phyloP scores from a whole-genome alignment of 345 rosid species.

The Salix purpurea region DNA sequence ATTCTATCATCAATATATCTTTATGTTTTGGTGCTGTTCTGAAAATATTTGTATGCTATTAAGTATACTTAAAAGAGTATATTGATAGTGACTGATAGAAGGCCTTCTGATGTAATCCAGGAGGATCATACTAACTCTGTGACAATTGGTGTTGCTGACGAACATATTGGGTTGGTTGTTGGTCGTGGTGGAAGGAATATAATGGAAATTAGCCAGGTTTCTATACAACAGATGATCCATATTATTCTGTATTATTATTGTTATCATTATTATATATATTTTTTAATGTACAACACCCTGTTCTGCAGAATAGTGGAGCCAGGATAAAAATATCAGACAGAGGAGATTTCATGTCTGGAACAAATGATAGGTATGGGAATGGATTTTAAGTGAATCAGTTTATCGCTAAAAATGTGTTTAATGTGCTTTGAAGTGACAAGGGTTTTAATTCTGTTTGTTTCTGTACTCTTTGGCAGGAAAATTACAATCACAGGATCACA shows the following conservation, averaged over 20 bases:
- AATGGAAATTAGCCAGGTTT: constrained; percentile 92
- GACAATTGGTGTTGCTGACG: constrained; percentile 88
- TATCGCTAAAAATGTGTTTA: not conserved
- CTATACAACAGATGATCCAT: not conserved
- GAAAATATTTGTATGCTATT: not conserved
- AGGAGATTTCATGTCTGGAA: constrained; percentile 95
- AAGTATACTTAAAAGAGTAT: not conserved
- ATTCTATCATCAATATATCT: not conserved
- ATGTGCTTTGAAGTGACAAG: not conserved
- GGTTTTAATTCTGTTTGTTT: not conserved
- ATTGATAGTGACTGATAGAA: not conserved
- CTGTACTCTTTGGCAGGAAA: constrained; percentile 53
- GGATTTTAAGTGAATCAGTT: not conserved
- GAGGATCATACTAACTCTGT: constrained; percentile 66
- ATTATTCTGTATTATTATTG: not conserved
- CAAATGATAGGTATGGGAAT: constrained; percentile 64
- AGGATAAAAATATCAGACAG: constrained; percentile 89
- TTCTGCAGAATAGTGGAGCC: constrained; percentile 81
- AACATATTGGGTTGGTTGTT: constrained; percentile 89
- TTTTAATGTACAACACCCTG: not conserved
- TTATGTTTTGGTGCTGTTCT: not conserved
- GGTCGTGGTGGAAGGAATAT: constrained; percentile 98
- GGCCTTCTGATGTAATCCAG: constrained; percentile 37
- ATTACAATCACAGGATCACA: constrained; percentile 90
- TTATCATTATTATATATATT: too few species aligned